Evolutionary conservation across 2,329 filamentous ascomycete genomes (phyloP).

Genomic region (Microdochium bolleyi): DNA sequence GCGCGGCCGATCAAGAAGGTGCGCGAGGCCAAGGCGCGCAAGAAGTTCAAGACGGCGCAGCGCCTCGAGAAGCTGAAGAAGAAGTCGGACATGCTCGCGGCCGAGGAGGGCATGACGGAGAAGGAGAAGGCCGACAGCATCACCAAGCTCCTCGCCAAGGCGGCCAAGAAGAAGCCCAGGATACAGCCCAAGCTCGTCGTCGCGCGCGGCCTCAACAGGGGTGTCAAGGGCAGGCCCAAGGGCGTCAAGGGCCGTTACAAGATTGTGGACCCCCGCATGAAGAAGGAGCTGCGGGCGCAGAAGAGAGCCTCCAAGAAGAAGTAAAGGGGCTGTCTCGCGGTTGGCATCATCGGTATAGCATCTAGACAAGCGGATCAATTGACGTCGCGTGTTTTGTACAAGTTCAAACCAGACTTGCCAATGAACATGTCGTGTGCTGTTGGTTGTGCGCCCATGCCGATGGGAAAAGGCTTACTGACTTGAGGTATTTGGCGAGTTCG

Average conservation of each 20-base stretch:
- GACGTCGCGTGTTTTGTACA: not conserved
- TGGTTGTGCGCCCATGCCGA: no score
- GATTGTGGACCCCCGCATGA: slow-evolving; percentile 91
- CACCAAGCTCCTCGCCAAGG: slow-evolving; percentile 70
- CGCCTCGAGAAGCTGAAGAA: slow-evolving; percentile 90
- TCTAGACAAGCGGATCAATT: not conserved
- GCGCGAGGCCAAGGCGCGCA: slow-evolving; percentile 87
- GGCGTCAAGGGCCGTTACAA: slow-evolving; percentile 96
- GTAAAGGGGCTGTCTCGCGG: not conserved
- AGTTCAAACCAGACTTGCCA: not conserved
- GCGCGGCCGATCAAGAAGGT: slow-evolving; percentile 99
- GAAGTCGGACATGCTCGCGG: slow-evolving; percentile 85
- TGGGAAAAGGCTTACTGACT: no score
- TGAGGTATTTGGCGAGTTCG: no score
- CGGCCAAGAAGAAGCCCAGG: slow-evolving; percentile 79
- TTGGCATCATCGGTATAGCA: not conserved
- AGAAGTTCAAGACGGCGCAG: slow-evolving; percentile 93
- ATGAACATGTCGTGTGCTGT: no score
- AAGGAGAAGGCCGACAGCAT: slow-evolving; percentile 91
- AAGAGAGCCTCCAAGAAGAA: slow-evolving; percentile 68
- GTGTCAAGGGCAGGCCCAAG: slow-evolving; percentile 76
- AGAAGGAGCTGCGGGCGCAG: slow-evolving; percentile 88
- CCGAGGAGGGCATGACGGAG: slow-evolving; percentile 89
- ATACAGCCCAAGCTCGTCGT: slow-evolving; percentile 82
- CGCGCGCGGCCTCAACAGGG: slow-evolving; percentile 75